Conservation (phyloP, 352 stramenopile genomes). For the Pythium brassicae region DNA sequence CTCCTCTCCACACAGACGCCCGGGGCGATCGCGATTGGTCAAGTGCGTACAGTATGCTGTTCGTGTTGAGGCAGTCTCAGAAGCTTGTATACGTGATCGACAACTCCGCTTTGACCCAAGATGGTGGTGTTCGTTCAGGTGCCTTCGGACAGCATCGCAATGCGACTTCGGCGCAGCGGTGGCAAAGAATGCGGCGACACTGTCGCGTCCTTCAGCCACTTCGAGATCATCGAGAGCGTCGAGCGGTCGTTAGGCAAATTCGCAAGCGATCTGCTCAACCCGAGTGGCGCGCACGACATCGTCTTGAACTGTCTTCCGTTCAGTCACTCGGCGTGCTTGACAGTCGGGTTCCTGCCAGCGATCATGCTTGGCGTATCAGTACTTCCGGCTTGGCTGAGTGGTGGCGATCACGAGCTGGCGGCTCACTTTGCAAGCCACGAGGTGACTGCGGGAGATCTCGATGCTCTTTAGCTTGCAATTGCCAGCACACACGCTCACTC, state of each 20-base stretch:
- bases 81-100: background rate
- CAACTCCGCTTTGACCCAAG: background rate
- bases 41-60: background rate
- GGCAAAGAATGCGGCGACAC: background rate
- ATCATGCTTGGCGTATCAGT: slow-evolving; percentile 9
- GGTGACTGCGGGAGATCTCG: background rate
- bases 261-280: background rate
- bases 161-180: background rate
- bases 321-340: slow-evolving; percentile 8
- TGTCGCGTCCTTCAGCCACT: slow-evolving; percentile 8
- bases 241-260: slow-evolving; percentile 6
- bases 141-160: background rate
- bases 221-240: slow-evolving; percentile 14
- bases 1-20: background rate
- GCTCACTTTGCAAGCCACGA: slow-evolving; percentile 7
- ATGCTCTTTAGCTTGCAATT: too few species aligned
- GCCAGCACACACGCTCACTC: too few species aligned
- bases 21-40: background rate
- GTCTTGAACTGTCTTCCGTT: slow-evolving; percentile 13
- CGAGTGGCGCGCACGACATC: background rate
- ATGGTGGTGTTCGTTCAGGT: background rate
- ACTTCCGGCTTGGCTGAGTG: slow-evolving; percentile 1
- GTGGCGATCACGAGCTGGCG: background rate
- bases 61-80: background rate
- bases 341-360: slow-evolving; percentile 4